phyloP scores from a whole-genome alignment of 1,284 basidiomycete genomes.

The Cutaneotrichosporon sp. region DNA sequence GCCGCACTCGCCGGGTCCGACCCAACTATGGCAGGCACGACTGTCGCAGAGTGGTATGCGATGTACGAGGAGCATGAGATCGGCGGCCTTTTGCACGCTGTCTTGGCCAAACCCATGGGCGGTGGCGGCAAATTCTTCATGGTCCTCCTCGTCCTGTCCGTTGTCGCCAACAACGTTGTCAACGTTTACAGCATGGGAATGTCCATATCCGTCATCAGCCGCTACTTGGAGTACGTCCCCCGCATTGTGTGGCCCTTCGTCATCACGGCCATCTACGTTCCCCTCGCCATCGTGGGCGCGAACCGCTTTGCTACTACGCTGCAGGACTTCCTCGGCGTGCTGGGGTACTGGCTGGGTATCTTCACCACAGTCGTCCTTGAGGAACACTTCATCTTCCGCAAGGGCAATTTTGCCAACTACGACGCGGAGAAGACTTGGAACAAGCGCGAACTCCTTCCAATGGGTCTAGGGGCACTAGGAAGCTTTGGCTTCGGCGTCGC shows the following conservation, averaged over 20 bases:
- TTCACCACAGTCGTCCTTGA: slow-evolving; percentile 56
- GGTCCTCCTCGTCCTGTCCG: slow-evolving; percentile 40
- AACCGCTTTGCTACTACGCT: slow-evolving; percentile 39
- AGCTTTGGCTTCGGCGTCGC: slow-evolving; percentile 53
- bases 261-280: slow-evolving; percentile 43
- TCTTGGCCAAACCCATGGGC: slow-evolving; percentile 38
- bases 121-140: slow-evolving; percentile 39
- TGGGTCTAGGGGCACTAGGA: slow-evolving; percentile 58
- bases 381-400: slow-evolving; percentile 59
- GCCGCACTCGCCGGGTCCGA: slow-evolving; percentile 31
- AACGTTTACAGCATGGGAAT: slow-evolving; percentile 41
- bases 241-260: slow-evolving; percentile 45
- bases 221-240: slow-evolving; percentile 40
- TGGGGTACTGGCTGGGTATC: slow-evolving; percentile 23
- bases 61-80: slow-evolving; percentile 33
- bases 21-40: neutral
- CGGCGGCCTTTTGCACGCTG: slow-evolving; percentile 46
- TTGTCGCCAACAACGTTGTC: slow-evolving; percentile 45
- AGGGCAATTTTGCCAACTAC: slow-evolving; percentile 55
- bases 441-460: slow-evolving; percentile 53
- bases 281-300: slow-evolving; percentile 45
- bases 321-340: slow-evolving; percentile 19
- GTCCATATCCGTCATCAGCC: slow-evolving; percentile 39
- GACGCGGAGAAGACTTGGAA: slow-evolving; percentile 59
- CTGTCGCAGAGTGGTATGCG: slow-evolving; percentile 25